These are phyloP conservation scores for Coemansia sp. DNA, from an alignment of 192 early-diverging fungal genomes.

Conservation along the genomic window DNA sequence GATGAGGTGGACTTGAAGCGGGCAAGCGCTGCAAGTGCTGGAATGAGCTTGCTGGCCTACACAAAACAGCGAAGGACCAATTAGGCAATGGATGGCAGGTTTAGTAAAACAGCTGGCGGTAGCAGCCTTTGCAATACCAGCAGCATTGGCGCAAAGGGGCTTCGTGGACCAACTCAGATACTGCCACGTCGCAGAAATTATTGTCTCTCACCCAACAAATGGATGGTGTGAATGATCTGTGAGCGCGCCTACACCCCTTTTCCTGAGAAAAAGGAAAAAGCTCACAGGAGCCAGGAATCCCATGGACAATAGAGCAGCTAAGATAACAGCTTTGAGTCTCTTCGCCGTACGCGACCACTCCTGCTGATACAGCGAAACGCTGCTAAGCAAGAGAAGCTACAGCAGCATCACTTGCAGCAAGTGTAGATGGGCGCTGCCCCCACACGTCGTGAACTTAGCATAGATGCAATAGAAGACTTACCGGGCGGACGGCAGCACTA, in stretches of 20 bases:
- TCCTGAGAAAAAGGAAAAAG: background rate
- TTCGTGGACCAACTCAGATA: slow-evolving; percentile 16
- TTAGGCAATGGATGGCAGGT: background rate
- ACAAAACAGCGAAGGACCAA: background rate
- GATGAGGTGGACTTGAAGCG: slow-evolving; percentile 58
- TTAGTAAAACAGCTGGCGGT: background rate
- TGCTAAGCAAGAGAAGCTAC: no score
- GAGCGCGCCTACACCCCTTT: background rate
- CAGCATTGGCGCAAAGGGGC: background rate
- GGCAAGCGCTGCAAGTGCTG: slow-evolving; percentile 42
- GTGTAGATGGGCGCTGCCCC: no score
- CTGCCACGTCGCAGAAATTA: slow-evolving; percentile 38
- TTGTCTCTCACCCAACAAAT: background rate
- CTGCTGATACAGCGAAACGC: no score
- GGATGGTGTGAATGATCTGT: background rate
- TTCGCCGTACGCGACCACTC: background rate
- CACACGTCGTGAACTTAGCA: background rate
- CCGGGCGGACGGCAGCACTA: slow-evolving; percentile 45
- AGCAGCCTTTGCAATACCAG: slow-evolving; percentile 1
- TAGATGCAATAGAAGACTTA: slow-evolving; percentile 21
- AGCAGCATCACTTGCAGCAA: no score
- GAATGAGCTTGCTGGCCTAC: slow-evolving; percentile 42
- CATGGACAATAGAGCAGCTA: background rate
- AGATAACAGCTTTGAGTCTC: background rate
- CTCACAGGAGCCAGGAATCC: background rate